phyloP scores from a whole-genome alignment of 2,329 filamentous ascomycete species.

The Seiridium unicorne region DNA sequence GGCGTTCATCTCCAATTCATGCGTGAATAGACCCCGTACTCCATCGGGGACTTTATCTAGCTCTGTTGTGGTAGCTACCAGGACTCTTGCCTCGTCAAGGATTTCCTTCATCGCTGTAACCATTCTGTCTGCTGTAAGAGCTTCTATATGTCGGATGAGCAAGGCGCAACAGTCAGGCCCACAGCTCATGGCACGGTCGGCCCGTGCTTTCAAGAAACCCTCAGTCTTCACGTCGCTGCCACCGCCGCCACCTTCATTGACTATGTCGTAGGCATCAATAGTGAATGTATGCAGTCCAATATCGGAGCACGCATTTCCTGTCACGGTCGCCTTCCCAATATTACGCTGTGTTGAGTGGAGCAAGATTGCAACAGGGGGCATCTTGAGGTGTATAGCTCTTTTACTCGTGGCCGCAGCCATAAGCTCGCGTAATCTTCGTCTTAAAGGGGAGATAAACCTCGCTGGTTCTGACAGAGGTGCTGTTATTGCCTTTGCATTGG shows the following conservation, averaged over 20 bases:
- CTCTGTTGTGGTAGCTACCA: constrained; percentile 93
- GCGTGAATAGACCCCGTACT: constrained; percentile 86
- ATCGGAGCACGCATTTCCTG: constrained; percentile 75
- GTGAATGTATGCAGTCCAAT: constrained; percentile 86
- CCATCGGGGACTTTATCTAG: constrained; percentile 92
- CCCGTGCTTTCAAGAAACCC: constrained; percentile 81
- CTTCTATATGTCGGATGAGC: constrained; percentile 87
- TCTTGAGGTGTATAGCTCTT: constrained; percentile 79
- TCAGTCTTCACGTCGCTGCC: constrained; percentile 93
- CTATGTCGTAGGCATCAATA: constrained; percentile 89
- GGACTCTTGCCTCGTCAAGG: constrained; percentile 72
- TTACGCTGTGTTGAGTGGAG: constrained; percentile 89
- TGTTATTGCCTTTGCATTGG: constrained; percentile 35
- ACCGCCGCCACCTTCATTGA: constrained; percentile 85
- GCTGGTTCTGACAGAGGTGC: constrained; percentile 44
- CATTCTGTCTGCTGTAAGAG: constrained; percentile 88
- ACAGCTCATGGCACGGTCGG: constrained; percentile 85
- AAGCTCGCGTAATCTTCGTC: constrained; percentile 75
- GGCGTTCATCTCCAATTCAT: constrained; percentile 90
- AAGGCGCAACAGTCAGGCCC: constrained; percentile 80
- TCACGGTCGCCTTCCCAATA: constrained; percentile 86
- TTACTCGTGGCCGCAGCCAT: constrained; percentile 86
- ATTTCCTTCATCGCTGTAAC: constrained; percentile 82
- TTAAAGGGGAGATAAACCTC: constrained; percentile 56
- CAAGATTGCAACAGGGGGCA: constrained; percentile 85